phyloP scores from a whole-genome alignment of 208 protist genomes.

The Acanthamoeba healyi region DNA sequence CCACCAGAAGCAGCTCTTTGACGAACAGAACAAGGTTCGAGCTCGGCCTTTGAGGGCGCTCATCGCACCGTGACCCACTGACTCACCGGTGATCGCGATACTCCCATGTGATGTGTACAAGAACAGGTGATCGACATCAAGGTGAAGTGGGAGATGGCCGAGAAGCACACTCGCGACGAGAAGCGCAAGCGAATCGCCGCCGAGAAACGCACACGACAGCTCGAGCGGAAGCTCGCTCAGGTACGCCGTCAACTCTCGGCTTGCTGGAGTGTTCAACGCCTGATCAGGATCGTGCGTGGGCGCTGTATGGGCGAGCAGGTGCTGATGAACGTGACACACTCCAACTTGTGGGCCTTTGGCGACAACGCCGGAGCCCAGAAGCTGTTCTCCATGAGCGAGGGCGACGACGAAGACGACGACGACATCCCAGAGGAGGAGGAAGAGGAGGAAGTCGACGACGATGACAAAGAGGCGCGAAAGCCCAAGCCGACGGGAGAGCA shows the following conservation, averaged over 20 bases:
- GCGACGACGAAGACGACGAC: background rate
- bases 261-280: background rate
- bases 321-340: conserved; percentile 4
- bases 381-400: background rate
- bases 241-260: background rate
- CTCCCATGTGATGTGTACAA: no score
- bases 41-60: no score
- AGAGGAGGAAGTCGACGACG: conserved; percentile 10
- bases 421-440: background rate
- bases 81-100: no score
- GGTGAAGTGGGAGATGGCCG: conserved; percentile 34
- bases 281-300: background rate
- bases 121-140: conserved; percentile 25
- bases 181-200: background rate
- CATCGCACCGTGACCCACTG: no score
- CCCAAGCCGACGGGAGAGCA: background rate
- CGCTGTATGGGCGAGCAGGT: background rate
- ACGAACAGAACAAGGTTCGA: background rate
- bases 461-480: background rate
- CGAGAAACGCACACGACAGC: background rate
- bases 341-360: conserved; percentile 37
- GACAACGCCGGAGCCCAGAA: background rate
- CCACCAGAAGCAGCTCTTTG: conserved; percentile 14
- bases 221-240: conserved; percentile 17
- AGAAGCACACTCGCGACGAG: background rate